Conservation (phyloP, 768 basidiomycete species). For the Leccinellum albellum region DNA sequence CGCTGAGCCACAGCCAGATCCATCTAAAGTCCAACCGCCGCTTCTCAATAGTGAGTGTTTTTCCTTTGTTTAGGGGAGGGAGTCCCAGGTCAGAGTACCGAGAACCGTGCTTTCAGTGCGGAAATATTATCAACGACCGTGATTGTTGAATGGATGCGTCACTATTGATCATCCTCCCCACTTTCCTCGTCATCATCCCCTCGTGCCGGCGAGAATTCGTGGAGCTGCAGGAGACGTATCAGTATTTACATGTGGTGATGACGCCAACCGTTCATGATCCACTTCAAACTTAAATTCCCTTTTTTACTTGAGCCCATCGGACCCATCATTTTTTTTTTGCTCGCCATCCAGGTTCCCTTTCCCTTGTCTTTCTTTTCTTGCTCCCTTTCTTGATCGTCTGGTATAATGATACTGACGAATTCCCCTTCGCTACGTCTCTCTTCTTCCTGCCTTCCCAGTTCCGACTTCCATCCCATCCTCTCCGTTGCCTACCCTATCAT, state of each 20-base stretch:
- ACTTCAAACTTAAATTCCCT: slow-evolving; percentile 2
- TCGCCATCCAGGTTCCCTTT: slow-evolving; percentile 32
- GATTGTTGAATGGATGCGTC: slow-evolving; percentile 41
- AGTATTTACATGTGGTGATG: slow-evolving; percentile 22
- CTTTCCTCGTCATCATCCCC: slow-evolving; percentile 20
- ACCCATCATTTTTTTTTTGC: slow-evolving; percentile 4
- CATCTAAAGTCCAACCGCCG: slow-evolving; percentile 19
- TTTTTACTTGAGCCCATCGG: slow-evolving; percentile 7
- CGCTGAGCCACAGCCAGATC: slow-evolving; percentile 23
- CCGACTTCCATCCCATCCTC: slow-evolving; percentile 36
- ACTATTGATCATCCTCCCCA: slow-evolving; percentile 20
- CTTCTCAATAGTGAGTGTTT: slow-evolving; percentile 61
- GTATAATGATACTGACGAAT: slow-evolving; percentile 41
- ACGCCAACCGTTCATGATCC: slow-evolving; percentile 16
- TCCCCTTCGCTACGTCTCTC: slow-evolving; percentile 21
- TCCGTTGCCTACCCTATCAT: slow-evolving; percentile 50
- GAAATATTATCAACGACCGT: slow-evolving; percentile 72
- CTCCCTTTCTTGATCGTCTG: slow-evolving; percentile 44
- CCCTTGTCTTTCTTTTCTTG: slow-evolving; percentile 36
- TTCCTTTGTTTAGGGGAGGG: slow-evolving; percentile 68
- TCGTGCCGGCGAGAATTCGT: slow-evolving; percentile 26
- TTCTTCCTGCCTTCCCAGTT: slow-evolving; percentile 28
- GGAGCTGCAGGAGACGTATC: slow-evolving; percentile 24
- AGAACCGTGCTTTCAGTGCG: slow-evolving; percentile 89
- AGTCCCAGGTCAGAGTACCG: slow-evolving; percentile 77